Base-by-base conservation (phyloP, 2,329 filamentous ascomycete genomes). In the Paecilomyces dactylethromorphus region DNA sequence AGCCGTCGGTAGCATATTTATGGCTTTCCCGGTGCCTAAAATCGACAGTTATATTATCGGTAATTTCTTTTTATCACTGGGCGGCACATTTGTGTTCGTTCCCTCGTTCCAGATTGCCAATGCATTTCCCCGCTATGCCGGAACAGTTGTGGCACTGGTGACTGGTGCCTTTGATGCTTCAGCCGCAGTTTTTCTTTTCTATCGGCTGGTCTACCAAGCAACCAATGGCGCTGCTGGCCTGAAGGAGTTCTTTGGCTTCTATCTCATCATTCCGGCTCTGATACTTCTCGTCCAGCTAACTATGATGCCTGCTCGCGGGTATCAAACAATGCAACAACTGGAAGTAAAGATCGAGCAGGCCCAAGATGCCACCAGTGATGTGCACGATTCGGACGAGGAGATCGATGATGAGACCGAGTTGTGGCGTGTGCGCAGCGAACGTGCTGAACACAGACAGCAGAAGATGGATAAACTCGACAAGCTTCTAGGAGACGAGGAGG, bases 131-230 rank as follows among this genome's bases (percentile, higher is more conserved):
- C 84, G 82, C 58, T 81, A 89, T 70, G 87, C 88, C 0, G 90
- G 90, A 1, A 78, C 89, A 8, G 90, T 94, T 63, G 81, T 94
- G 3, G 89, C 90, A 1, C 78, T 93, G 7, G 79, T 94, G 39
- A 93, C 90, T 0, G 90, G 90, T 12, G 89, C 89, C 3, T 94
- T 93, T 69, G 90, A 94, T 72, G 88, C 90, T 0, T 92, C 89
- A 0, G 90, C 88, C 60, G 89, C 89, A 10, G 77, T 93, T 2
- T 93, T 92, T 65, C 81, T 93, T 6, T 75, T 89, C 56, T 93
- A 92, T 74, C 84, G 88, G 29, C 72, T 92, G 52, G 74, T 87
- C n/a, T 93, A 89, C 70, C 81, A 89, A 67, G 78, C 78, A 50
- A 84, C 81, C 1, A 50, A 62, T 8, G 54, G 64, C 10, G 57